Evolutionary conservation across 306 rosid genomes (phyloP), one percentile per base, ranked within the genome.

Genomic region (Quercus cerris): DNA sequence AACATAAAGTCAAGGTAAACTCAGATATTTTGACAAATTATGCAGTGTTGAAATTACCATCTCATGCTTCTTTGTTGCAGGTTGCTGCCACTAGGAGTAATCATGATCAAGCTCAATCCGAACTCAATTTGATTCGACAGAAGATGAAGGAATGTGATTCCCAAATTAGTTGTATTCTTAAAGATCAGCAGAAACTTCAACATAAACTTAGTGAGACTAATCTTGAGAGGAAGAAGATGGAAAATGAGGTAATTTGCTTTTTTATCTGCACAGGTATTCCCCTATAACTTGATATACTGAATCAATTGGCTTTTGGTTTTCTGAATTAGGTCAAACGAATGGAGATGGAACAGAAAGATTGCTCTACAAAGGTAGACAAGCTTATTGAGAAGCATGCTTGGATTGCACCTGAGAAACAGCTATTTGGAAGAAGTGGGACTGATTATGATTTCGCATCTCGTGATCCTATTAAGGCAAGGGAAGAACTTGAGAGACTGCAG

Each of bases 211-310:
- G 84, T 58, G 99, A 95, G 87, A 87, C 83, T 84, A 91, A 74
- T 84, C 97, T 95, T 75, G 96, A 91, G 86, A 87, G 88, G 87
- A 95, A 95, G 89, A 93, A 88, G 85, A 88, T 93, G 97, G 98
- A 95, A 87, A 95, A 95, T 78, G 99, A 95, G 93, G 98, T 91
- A 88, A 74, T n/a, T 52, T 66, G 25, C 76, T 66, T 73, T 19
- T 66, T 70, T 70, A 22, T 27, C 63, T 76, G 41, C 28, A 72
- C n/a, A n/a, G 51, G 23, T 74, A 3, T 68, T 62, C 55, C 67
- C 56, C 4, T 30, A 15, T 62, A 75, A 74, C 66, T 55, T 83
- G 22, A 67, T 73, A 76, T 71, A 75, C 86, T 84, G 49, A 86
- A 67, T 46, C 52, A 23, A 59, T 67, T 41, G 59, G 31, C 61